Evolutionary conservation across 208 protist genomes (phyloP), one percentile per base, ranked within the genome.

Genomic region (Acanthamoeba healyi): DNA sequence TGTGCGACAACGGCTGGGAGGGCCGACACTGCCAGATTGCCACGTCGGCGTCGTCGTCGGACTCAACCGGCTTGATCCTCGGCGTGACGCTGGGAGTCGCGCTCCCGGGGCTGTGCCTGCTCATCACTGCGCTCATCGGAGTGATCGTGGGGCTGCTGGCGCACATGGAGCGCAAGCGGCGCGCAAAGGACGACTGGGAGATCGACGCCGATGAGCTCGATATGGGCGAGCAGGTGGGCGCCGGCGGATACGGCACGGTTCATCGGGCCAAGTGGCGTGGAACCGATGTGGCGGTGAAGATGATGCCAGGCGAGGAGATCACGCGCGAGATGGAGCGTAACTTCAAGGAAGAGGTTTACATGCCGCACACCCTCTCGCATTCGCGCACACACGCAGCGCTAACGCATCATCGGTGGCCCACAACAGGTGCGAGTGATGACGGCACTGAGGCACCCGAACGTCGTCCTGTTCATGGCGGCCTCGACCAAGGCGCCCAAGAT

Each of bases 221-320:
- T 61, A 92, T 96, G 40, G 94, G 95, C 36, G 93, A 95, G 36
- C 65, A 95, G 38, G 91, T 96, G 40, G 95, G 95, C 74, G 70
- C 61, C 46, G 95, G 95, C 72, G 61, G 51, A 17, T 96, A 95
- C 81, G 95, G 94, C 72, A 95, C 89, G 49, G 95, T 96, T 19
- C 95, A 95, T 36, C 94, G 95, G 44, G 95, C 90, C 38, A 82
- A 84, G 61, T 96, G 95, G 42, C 87, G 95, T 58, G 79, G 90
- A 36, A 95, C 95, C 38, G 65, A 94, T 38, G 95, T 96, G 34
- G 95, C 95, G 29, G 92, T 96, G 12, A 96, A 96, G 92, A 91
- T 70, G 51, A 84, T 84, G 74, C 74, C 74, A 4, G 22, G 42
- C 42, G 74, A 84, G n/a, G 22, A 56, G 44, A 36, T 84, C 44